A percentile compares a stretch with the other conserved stretches of the same genome.
Conservation (phyloP, 2,329 filamentous ascomycete species). For the Fusarium anguioides region DNA sequence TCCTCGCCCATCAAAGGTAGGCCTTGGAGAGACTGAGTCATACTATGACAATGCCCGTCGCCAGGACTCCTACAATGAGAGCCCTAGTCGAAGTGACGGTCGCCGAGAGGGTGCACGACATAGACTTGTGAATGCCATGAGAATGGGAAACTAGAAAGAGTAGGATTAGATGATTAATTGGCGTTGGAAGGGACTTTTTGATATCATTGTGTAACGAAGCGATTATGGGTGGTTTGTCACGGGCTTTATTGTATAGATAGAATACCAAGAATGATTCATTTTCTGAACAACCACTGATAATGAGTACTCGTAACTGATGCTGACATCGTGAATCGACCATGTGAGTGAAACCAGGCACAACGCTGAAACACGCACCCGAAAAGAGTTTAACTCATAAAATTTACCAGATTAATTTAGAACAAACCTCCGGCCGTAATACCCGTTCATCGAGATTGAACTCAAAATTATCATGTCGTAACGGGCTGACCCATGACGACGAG, state of each 20-base stretch:
- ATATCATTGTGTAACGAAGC: conserved; percentile 35
- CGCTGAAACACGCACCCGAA: too few species aligned
- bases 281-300: too few species aligned
- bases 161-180: conserved; percentile 2
- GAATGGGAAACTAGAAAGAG: conserved; percentile 40
- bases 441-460: not conserved
- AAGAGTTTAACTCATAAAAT: not conserved
- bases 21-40: conserved; percentile 49
- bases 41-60: conserved; percentile 47
- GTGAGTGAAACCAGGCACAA: too few species aligned
- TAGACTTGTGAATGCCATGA: conserved; percentile 50
- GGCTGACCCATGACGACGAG: conserved; percentile 20
- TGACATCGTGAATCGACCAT: too few species aligned
- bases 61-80: conserved; percentile 39
- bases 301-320: too few species aligned
- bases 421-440: not conserved
- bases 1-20: conserved; percentile 53
- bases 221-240: conserved; percentile 21
- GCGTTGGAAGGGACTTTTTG: conserved; percentile 32
- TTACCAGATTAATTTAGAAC: not conserved
- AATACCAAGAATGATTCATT: conserved; percentile 11
- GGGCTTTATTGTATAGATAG: conserved; percentile 23
- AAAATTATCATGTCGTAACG: conserved; percentile 9
- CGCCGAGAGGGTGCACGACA: conserved; percentile 49
- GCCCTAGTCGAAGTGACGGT: conserved; percentile 36